phyloP scores from a whole-genome alignment of 371 early-diverging fungal genomes.

The Mucor irregularis region DNA sequence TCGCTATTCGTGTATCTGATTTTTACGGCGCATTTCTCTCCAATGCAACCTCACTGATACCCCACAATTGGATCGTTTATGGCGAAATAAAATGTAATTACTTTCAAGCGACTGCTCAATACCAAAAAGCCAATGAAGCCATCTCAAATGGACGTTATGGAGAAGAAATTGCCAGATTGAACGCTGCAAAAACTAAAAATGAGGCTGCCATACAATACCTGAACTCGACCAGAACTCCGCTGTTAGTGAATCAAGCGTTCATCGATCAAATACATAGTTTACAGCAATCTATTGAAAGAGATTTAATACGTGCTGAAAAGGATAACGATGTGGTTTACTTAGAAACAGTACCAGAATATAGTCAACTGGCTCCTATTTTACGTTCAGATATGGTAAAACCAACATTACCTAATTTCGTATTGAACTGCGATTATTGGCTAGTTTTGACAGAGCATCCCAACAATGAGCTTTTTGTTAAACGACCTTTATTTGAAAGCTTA shows the following conservation, averaged over 20 bases:
- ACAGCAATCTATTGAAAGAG: conserved; percentile 53
- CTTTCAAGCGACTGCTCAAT: conserved; percentile 77
- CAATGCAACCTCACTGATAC: conserved; percentile 47
- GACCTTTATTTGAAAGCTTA: conserved; percentile 79
- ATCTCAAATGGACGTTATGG: conserved; percentile 76
- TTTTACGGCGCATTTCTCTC: conserved; percentile 56
- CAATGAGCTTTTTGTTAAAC: conserved; percentile 47
- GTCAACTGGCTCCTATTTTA: conserved; percentile 60
- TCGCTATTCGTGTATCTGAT: conserved; percentile 73
- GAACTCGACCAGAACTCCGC: neutral
- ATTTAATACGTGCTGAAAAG: conserved; percentile 73
- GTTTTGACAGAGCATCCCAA: conserved; percentile 22
- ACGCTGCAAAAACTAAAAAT: conserved; percentile 49
- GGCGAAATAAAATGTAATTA: conserved; percentile 71
- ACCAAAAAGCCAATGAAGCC: conserved; percentile 72
- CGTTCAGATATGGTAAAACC: conserved; percentile 78
- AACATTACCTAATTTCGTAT: conserved; percentile 38
- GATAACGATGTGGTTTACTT: conserved; percentile 91
- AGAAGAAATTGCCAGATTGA: conserved; percentile 79
- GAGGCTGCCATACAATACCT: conserved; percentile 12
- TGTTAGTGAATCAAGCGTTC: conserved; percentile 14
- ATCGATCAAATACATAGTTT: conserved; percentile 43
- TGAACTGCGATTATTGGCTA: conserved; percentile 36
- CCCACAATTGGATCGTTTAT: conserved; percentile 60
- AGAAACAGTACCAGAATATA: conserved; percentile 70